A percentile compares a stretch with the other conserved stretches of the same genome.
phyloP scores from a whole-genome alignment of 345 rosid genomes.

The Heritiera littoralis region DNA sequence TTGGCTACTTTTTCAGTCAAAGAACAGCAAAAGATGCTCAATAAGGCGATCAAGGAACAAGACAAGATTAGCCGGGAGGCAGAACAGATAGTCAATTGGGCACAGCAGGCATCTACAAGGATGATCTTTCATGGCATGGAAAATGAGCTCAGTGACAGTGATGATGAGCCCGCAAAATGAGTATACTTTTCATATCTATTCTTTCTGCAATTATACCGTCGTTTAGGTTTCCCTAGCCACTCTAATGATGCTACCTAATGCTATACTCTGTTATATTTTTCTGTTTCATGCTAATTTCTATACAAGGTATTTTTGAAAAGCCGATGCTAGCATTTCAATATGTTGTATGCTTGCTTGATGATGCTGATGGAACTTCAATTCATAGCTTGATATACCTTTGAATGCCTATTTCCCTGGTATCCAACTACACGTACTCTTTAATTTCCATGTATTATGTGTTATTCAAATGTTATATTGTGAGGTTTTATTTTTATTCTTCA shows the following conservation, averaged over 20 bases:
- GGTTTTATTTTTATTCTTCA: background rate
- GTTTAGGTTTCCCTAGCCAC: too few species aligned
- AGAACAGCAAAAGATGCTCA: constrained; percentile 54
- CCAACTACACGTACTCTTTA: background rate
- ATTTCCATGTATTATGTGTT: background rate
- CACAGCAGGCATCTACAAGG: constrained; percentile 62
- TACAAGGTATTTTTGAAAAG: background rate
- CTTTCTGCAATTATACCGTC: background rate
- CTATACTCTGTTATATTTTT: background rate
- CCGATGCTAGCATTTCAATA: background rate
- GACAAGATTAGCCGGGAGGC: constrained; percentile 66
- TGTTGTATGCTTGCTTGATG: background rate
- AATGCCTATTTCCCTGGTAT: background rate
- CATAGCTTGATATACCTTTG: background rate
- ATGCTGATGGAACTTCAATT: background rate
- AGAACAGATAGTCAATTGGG: constrained; percentile 62
- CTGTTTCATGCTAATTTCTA: background rate
- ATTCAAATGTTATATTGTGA: background rate
- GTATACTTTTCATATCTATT: background rate
- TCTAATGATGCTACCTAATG: background rate
- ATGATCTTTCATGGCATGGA: constrained; percentile 29
- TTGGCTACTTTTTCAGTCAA: constrained; percentile 52
- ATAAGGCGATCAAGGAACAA: constrained; percentile 64
- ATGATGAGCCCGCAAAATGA: constrained; percentile 29
- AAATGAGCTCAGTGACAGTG: constrained; percentile 35